These are phyloP conservation scores for Colletotrichum incanum DNA, from an alignment of 2,329 filamentous ascomycete genomes.

Conservation along the genomic window DNA sequence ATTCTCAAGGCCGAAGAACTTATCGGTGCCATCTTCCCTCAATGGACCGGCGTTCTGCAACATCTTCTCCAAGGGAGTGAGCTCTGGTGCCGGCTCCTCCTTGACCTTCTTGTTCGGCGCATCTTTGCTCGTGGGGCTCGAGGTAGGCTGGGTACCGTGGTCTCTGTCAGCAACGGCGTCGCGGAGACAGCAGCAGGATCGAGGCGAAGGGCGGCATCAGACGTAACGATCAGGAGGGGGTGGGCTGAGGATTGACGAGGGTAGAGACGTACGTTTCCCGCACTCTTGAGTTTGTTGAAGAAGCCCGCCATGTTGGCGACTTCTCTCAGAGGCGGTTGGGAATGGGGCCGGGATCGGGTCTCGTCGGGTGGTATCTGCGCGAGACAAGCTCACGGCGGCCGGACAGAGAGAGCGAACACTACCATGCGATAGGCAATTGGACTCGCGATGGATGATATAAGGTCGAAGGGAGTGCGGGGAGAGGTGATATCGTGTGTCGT, in stretches of 20 bases:
- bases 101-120: slow-evolving; percentile 69
- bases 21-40: slow-evolving; percentile 91
- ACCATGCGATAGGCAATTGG: slow-evolving; percentile 41
- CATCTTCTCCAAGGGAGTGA: slow-evolving; percentile 80
- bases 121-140: slow-evolving; percentile 62
- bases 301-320: slow-evolving; percentile 67
- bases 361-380: slow-evolving; percentile 50
- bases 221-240: not conserved
- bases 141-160: slow-evolving; percentile 57
- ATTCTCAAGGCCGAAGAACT: slow-evolving; percentile 99
- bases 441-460: slow-evolving; percentile 8
- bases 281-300: slow-evolving; percentile 72
- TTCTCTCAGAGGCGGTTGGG: slow-evolving; percentile 30
- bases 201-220: slow-evolving; percentile 13
- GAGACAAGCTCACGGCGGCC: slow-evolving; percentile 52
- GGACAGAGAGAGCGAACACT: slow-evolving; percentile 22
- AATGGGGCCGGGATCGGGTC: not conserved
- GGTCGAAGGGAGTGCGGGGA: slow-evolving; percentile 17
- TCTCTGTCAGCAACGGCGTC: slow-evolving; percentile 47
- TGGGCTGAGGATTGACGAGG: slow-evolving; percentile 7
- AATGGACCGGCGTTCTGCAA: slow-evolving; percentile 86
- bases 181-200: slow-evolving; percentile 26
- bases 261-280: slow-evolving; percentile 65
- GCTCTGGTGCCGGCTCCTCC: slow-evolving; percentile 70
- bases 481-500: slow-evolving; percentile 22